Evolutionary conservation across 2,329 filamentous ascomycete species (phyloP).

Genomic region (Cladorrhinum sp.): DNA sequence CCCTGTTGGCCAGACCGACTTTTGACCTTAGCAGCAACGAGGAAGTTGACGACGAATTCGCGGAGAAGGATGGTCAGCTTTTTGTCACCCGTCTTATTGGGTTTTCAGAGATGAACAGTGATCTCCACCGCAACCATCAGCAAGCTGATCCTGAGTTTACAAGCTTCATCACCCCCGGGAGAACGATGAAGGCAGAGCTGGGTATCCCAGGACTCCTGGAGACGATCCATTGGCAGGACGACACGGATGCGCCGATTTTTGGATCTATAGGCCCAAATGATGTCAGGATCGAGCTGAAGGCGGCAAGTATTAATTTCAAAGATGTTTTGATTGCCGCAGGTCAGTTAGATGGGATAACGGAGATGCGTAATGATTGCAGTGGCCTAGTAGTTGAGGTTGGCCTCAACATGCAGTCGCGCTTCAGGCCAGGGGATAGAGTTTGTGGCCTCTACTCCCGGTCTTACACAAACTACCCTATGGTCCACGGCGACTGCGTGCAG

Average conservation of each 20-base stretch:
- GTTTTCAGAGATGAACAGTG: not conserved
- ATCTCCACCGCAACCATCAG: not conserved
- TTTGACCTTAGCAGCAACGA: too few species aligned
- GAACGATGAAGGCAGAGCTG: not conserved
- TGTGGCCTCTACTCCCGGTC: not conserved
- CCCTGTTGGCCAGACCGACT: too few species aligned
- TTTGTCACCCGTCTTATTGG: too few species aligned
- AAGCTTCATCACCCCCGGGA: not conserved
- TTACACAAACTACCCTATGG: not conserved
- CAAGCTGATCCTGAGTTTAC: not conserved
- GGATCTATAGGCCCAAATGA: not conserved
- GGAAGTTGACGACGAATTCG: too few species aligned
- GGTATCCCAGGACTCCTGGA: not conserved
- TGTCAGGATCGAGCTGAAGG: not conserved
- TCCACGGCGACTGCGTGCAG: not conserved
- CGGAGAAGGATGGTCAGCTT: too few species aligned
- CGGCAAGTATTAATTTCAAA: not conserved
- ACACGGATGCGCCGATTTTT: not conserved
- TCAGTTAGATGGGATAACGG: not conserved
- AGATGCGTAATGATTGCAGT: not conserved
- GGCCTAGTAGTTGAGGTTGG: not conserved
- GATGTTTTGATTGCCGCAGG: not conserved
- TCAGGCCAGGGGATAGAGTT: slow-evolving; percentile 19
- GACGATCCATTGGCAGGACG: not conserved
- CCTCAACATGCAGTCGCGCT: slow-evolving; percentile 9